Evolutionary conservation across 257 asterid species (phyloP), one percentile per base, ranked within the genome.

Genomic region (Nemophila menziesii): DNA sequence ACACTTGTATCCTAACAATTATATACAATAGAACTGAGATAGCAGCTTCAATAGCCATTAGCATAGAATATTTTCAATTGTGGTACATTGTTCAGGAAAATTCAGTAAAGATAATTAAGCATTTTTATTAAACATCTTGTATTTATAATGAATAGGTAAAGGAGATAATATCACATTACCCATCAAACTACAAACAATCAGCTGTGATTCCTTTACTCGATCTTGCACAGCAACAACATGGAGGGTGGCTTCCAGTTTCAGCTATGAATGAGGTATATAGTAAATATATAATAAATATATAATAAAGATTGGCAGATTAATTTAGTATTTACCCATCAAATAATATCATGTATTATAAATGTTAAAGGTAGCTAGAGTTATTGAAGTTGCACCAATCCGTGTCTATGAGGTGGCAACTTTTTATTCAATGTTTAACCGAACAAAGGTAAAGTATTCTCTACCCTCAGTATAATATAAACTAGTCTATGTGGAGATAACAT

Each of bases 161-260:
- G 54, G 96, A 90, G 66, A 85, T 90, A 54, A 1, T 90, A 18
- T 76, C 96, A 48, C 78, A 84, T 71, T 90, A 90, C 52, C 99
- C 99, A 33, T 63, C 94, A 63, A 90, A 85, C 65, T 90, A 85
- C 50, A 90, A 90, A 74, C 94, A 73, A 74, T 90, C 99, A 46
- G 99, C 89, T 11, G 94, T 79, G 43, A 86, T 86, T 68, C 94
- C 94, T 33, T 73, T 86, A 69, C 86, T 86, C 58, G 96, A 86
- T 68, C 94, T 86, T 70, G 99, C 97, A 36, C 95, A 85, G 49
- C 99, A 85, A 68, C 99, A 90, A 58, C 71, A 85, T 67, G 93
- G 94, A 65, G 99, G 99, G 24, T 90, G 96, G 96, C 96, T 90
- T 27, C 81, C 99, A 20, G 99, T 90, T 65, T 85, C 96, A 16